A percentile compares a stretch with the other conserved stretches of the same genome.
phyloP scores from a whole-genome alignment of 2,329 filamentous ascomycete species.

The Sphaerostilbella broomeana region DNA sequence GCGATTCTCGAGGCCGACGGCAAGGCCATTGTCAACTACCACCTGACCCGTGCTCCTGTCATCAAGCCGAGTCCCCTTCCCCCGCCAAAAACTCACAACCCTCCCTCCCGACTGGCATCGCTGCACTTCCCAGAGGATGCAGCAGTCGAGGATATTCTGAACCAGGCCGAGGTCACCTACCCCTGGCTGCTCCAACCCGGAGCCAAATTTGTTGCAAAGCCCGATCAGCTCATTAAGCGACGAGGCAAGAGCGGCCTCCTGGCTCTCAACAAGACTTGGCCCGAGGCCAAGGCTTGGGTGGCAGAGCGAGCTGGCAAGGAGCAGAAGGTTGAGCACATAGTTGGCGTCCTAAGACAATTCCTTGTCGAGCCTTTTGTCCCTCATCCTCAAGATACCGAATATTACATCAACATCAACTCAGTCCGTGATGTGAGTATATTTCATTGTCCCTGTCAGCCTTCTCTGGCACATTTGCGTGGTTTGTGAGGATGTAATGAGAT shows the following conservation, averaged over 20 bases:
- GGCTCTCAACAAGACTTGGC: conserved; percentile 94
- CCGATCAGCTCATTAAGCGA: conserved; percentile 99
- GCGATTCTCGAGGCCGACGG: conserved; percentile 98
- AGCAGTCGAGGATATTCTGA: conserved; percentile 73
- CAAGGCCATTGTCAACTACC: conserved; percentile 99
- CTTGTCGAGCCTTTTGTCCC: conserved; percentile 97
- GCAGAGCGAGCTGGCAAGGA: conserved; percentile 84
- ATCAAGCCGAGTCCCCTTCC: conserved; percentile 98
- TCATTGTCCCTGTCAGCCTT: conserved; percentile 19
- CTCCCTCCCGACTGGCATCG: conserved; percentile 82
- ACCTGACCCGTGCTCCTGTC: conserved; percentile 92
- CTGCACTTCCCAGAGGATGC: conserved; percentile 89
- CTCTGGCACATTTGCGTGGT: no score
- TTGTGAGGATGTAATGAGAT: no score
- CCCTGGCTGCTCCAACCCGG: conserved; percentile 83
- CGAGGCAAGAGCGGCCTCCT: conserved; percentile 97
- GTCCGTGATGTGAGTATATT: conserved; percentile 84
- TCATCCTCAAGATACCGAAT: conserved; percentile 91
- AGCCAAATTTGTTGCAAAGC: conserved; percentile 96
- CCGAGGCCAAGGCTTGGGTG: conserved; percentile 90
- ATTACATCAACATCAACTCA: conserved; percentile 99
- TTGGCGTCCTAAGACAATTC: conserved; percentile 87
- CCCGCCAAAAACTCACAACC: conserved; percentile 77
- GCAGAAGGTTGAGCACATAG: conserved; percentile 86
- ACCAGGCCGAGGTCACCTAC: conserved; percentile 94